Evolutionary conservation across 2,329 filamentous ascomycete genomes (phyloP).

Genomic region (Juglanconis oblonga): DNA sequence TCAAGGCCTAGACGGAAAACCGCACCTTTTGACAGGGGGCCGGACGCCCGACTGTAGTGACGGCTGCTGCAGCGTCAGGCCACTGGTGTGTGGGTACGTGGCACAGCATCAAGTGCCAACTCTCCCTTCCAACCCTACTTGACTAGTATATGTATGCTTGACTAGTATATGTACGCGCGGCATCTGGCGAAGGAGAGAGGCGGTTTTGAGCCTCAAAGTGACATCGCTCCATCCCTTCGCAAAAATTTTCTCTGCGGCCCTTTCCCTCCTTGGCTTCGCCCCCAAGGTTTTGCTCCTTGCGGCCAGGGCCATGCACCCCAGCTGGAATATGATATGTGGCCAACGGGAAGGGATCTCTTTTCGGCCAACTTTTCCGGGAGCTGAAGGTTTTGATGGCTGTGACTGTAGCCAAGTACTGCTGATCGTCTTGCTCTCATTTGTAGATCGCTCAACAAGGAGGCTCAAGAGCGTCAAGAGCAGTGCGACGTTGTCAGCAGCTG

Average conservation of each 20-base stretch:
- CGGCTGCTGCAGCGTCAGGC: constrained; percentile 5
- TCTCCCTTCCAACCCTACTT: not conserved
- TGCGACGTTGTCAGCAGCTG: not conserved
- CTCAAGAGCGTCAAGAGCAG: not conserved
- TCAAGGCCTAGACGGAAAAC: constrained; percentile 4
- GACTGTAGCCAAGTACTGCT: not conserved
- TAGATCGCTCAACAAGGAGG: not conserved
- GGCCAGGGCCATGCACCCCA: not conserved
- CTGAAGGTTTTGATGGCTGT: not conserved
- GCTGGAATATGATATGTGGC: not conserved
- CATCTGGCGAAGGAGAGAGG: not conserved
- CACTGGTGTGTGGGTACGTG: constrained; percentile 9
- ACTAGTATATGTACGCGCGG: not conserved
- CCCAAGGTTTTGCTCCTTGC: not conserved
- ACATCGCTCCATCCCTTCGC: not conserved
- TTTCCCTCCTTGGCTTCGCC: not conserved
- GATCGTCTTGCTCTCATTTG: not conserved
- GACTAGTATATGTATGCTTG: too few species aligned
- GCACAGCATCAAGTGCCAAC: constrained; percentile 12
- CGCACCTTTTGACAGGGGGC: not conserved
- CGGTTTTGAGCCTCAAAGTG: constrained; percentile 15
- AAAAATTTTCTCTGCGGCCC: not conserved
- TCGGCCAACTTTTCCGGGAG: not conserved
- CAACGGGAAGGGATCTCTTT: not conserved
- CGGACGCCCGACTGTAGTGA: constrained; percentile 4